phyloP scores from a whole-genome alignment of 2,329 filamentous ascomycete species.

The Camillea tinctor region DNA sequence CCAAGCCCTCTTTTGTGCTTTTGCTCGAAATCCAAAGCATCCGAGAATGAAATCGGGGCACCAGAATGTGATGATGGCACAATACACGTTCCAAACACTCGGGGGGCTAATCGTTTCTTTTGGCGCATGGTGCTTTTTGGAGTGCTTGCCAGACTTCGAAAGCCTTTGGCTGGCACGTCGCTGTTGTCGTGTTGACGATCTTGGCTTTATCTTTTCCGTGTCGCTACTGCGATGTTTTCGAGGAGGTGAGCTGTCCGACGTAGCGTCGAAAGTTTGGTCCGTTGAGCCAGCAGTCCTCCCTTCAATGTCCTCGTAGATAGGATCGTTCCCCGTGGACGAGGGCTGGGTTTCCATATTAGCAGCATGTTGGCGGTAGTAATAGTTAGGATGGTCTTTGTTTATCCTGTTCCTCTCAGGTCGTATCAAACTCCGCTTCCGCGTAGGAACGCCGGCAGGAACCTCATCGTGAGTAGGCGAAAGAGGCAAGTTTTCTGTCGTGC shows the following conservation, averaged over 20 bases:
- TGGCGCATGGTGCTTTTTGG: constrained; percentile 48
- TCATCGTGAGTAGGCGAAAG: constrained; percentile 48
- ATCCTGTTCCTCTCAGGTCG: constrained; percentile 85
- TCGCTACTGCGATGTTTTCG: constrained; percentile 38
- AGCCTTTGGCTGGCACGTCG: constrained; percentile 57
- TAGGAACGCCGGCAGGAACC: constrained; percentile 31
- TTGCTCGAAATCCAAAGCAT: constrained; percentile 82
- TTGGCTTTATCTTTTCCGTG: constrained; percentile 37
- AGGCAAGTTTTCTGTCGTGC: constrained; percentile 54
- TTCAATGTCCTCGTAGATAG: constrained; percentile 76
- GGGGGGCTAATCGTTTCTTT: constrained; percentile 72
- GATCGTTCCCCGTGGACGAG: constrained; percentile 89
- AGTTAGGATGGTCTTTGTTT: constrained; percentile 86
- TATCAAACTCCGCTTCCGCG: constrained; percentile 83
- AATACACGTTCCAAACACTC: constrained; percentile 94
- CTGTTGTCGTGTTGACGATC: constrained; percentile 37
- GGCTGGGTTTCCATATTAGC: constrained; percentile 88
- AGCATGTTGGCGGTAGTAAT: constrained; percentile 92
- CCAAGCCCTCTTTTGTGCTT: constrained; percentile 89
- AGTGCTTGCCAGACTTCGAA: constrained; percentile 54
- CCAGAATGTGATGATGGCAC: constrained; percentile 92
- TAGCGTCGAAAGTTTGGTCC: constrained; percentile 45
- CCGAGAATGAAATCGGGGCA: constrained; percentile 79
- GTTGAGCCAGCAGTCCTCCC: constrained; percentile 57
- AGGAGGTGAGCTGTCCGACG: constrained; percentile 44